Base-by-base conservation (phyloP, 495 filamentous ascomycete species). In the Collariella sp. region DNA sequence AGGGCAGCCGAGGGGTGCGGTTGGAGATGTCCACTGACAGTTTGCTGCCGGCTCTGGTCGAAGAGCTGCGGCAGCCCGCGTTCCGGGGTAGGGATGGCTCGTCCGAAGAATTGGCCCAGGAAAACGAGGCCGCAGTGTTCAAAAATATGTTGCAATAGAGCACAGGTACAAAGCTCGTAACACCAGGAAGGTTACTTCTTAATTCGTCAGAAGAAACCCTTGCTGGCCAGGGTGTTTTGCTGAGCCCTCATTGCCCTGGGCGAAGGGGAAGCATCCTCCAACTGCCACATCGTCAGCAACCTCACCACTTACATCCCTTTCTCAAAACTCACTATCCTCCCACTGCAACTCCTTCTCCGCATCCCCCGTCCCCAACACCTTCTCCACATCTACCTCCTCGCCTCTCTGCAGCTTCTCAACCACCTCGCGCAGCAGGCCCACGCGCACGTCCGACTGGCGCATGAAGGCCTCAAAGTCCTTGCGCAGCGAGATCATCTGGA, bases 361-460 rank as follows among this genome's bases (percentile, higher is more conserved):
- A 67, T 91, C 83, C 0, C 91, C 89, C 1, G 88, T 87, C 7
- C 93, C 93, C 51, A 99, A 63, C 49, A 84, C 70, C 61, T 78
- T 83, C 63, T 90, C 88, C 7, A 97, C 89, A 70, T 97, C 90
- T 11, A 97, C 88, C 19, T 89, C 78, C 70, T 99, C 90, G 13
- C 93, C 94, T 24, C 70, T 80, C 66, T 94, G 82, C 29, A 96
- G 76, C 60, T 78, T 80, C 58, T 88, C 85, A 53, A 97, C 82
- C 0, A 96, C 86, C 63, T 96, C 91, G 51, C 79, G 80, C 39
- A 99, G 64, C 33, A 89, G 60, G 5, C 71, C 79, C 46, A 99
- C 86, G 62, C 86, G 85, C 9, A 86, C 83, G 65, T 95, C 88
- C 36, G 87, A 81, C 49, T 81, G 80, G 44, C 90, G 82, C 57